Conservation (phyloP, 208 protist species). For the Phytomonas sp. region DNA sequence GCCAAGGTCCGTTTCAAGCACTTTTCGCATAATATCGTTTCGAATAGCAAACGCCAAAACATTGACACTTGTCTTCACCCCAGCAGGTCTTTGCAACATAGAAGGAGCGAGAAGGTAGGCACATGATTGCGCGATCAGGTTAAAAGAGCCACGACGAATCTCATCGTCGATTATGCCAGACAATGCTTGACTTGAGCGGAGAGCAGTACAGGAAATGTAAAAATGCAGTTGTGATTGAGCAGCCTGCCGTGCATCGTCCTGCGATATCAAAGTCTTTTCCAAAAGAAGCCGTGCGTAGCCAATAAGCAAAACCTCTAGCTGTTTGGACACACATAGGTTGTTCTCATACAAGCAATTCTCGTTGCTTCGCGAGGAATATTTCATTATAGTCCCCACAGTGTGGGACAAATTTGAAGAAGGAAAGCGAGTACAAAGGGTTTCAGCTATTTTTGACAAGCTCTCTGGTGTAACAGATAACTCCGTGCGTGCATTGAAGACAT, state of each 20-base stretch:
- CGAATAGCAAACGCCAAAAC: conserved; percentile 28
- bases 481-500: conserved; percentile 8
- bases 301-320: conserved; percentile 69
- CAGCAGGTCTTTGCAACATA: conserved; percentile 21
- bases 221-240: conserved; percentile 30
- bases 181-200: conserved; percentile 32
- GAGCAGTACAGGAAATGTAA: conserved; percentile 57
- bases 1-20: conserved; percentile 42
- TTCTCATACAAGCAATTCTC: conserved; percentile 11
- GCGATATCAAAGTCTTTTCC: conserved; percentile 45
- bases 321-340: conserved; percentile 30
- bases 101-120: conserved; percentile 34
- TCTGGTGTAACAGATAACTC: neutral
- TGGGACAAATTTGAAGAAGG: conserved; percentile 22
- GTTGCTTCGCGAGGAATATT: conserved; percentile 16
- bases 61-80: conserved; percentile 42
- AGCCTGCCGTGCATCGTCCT: conserved; percentile 30
- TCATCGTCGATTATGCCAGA: conserved; percentile 31
- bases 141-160: conserved; percentile 24
- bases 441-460: neutral
- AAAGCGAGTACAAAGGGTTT: neutral
- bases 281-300: conserved; percentile 70
- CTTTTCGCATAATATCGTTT: conserved; percentile 21
- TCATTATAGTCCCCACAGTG: conserved; percentile 22
- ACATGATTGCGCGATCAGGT: conserved; percentile 41